These are phyloP conservation scores for Lanmaoa rubissima DNA, from an alignment of 768 basidiomycete genomes.

Conservation along the genomic window DNA sequence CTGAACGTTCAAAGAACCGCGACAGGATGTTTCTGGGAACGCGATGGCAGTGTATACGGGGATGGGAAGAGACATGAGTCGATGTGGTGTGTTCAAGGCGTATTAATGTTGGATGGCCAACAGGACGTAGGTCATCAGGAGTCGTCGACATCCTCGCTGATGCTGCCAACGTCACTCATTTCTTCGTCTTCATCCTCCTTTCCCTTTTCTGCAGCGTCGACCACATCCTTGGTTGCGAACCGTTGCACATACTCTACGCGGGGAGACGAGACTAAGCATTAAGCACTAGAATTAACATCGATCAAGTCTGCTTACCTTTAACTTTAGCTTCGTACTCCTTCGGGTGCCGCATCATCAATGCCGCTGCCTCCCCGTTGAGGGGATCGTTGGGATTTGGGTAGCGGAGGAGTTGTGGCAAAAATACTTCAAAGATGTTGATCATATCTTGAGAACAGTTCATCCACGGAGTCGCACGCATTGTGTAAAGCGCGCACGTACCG, in stretches of 20 bases:
- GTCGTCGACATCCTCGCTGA: constrained; percentile 59
- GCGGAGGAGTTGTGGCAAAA: constrained; percentile 92
- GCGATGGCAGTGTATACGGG: constrained; percentile 15
- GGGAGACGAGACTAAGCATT: constrained; percentile 1
- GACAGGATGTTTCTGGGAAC: constrained; percentile 15
- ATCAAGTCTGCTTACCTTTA: constrained; percentile 56
- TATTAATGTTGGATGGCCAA: background rate
- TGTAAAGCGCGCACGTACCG: constrained; percentile 51
- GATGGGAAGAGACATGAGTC: constrained; percentile 5
- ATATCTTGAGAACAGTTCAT: constrained; percentile 60
- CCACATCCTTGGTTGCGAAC: constrained; percentile 88
- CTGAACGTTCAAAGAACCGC: constrained; percentile 16
- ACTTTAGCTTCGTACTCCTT: constrained; percentile 95
- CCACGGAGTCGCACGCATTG: background rate
- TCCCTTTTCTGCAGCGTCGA: constrained; percentile 65
- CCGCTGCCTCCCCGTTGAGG: constrained; percentile 96
- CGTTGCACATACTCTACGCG: constrained; percentile 90
- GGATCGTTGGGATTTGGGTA: constrained; percentile 99
- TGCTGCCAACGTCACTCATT: constrained; percentile 85
- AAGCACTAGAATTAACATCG: background rate
- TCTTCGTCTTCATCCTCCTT: constrained; percentile 76
- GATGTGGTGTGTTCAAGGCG: constrained; percentile 13
- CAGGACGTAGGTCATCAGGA: constrained; percentile 27
- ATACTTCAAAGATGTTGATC: constrained; percentile 99
- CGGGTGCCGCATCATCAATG: constrained; percentile 94